Conservation (phyloP, 352 stramenopile species). For the Aphanomyces stellatus region DNA sequence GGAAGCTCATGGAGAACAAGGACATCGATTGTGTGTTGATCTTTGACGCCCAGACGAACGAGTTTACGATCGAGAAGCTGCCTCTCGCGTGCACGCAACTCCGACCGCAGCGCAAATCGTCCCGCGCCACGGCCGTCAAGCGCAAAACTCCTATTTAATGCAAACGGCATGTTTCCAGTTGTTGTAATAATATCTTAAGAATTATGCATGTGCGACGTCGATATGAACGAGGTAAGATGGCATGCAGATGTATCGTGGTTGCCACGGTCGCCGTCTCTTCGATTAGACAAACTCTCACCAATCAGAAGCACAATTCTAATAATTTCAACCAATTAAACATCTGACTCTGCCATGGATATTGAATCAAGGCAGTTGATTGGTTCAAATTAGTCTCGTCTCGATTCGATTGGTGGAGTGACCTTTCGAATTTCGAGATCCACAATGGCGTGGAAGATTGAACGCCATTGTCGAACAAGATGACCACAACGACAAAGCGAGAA, state of each 20-base stretch:
- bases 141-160: not conserved
- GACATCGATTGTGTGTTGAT: constrained; percentile 74
- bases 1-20: constrained; percentile 67
- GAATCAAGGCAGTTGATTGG: not conserved
- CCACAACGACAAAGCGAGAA: not conserved
- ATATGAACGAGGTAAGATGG: too few species aligned
- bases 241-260: too few species aligned
- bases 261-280: too few species aligned
- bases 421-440: not conserved
- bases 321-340: too few species aligned
- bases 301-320: too few species aligned
- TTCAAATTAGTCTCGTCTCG: not conserved
- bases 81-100: constrained; percentile 63
- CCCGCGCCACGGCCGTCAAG: not conserved
- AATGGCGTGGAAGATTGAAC: too few species aligned
- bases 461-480: not conserved
- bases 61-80: constrained; percentile 61
- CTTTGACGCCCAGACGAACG: constrained; percentile 41
- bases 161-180: too few species aligned
- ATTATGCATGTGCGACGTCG: too few species aligned
- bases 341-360: too few species aligned
- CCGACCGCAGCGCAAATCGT: constrained; percentile 45
- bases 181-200: too few species aligned
- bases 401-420: not conserved
- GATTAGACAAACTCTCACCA: too few species aligned